Base-by-base conservation (phyloP, 306 rosid species). In the apple (Malus domestica) region DNA sequence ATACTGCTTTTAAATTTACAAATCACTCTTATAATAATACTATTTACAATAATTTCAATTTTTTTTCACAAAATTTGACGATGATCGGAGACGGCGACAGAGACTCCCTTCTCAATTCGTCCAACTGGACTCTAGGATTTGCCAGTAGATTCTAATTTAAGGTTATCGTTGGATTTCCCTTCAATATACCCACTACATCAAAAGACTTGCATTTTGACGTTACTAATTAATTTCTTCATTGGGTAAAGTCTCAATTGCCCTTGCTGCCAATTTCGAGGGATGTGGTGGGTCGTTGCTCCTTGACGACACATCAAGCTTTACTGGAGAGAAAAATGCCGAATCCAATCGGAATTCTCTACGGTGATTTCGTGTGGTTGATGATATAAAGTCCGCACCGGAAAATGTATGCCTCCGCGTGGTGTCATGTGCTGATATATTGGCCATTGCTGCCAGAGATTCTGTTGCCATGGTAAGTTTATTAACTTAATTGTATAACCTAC, bases 261-360 rank as follows among this genome's bases (percentile, higher is more conserved):
- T 44, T 51, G 55, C 13, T 57, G 18, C 20, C 19, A 14, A n/a
- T 6, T 54, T 8, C 20, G 51, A 91, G 97, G 98, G 98, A 29
- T 94, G 98, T 64, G 98, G 91, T 66, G 97, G 98, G 27, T 94
- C 97, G 2, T 55, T 94, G 77, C 82, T 94, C 11, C 88, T 92
- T 0, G 98, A 94, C 35, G 98, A 90, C 74, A 86, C 96, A 25
- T 76, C 92, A 29, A 94, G 51, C 16, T 83, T 94, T 35, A 82
- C 40, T 0, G 98, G 98, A 58, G 98, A 94, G 85, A 91, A 94
- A 82, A 88, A 77, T 11, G 96, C 97, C 27, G 75, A 0, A 13
- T 89, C 97, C 0, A 94, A 91, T 44, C 29, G 29, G 29, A 27
- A 27, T 27, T 27, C 29, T 27, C 29, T 27, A 27, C 29, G 98